These are phyloP conservation scores for Daldinia caldariorum DNA, from an alignment of 495 filamentous ascomycete species.

Conservation along the genomic window DNA sequence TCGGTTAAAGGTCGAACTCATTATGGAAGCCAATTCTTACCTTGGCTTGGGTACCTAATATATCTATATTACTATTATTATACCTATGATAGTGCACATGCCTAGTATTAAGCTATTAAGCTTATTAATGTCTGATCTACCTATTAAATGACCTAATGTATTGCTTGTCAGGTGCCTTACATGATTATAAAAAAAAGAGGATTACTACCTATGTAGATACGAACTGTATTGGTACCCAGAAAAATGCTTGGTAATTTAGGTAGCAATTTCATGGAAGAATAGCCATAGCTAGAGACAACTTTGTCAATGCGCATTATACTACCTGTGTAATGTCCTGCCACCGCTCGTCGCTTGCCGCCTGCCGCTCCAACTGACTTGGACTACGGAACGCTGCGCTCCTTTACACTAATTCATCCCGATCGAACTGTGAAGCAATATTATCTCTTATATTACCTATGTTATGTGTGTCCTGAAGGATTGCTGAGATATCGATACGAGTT, in stretches of 20 bases:
- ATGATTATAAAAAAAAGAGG: not conserved
- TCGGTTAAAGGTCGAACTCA: slow-evolving; percentile 13
- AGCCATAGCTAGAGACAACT: slow-evolving; percentile 4
- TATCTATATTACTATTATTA: not conserved
- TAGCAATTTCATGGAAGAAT: not conserved
- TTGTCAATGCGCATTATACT: not conserved
- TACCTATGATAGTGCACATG: not conserved
- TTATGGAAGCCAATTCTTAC: slow-evolving; percentile 3
- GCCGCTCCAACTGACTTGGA: slow-evolving; percentile 15
- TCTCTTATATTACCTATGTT: slow-evolving; percentile 6
- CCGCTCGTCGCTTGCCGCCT: slow-evolving; percentile 25
- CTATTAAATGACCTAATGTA: not conserved
- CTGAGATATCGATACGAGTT: slow-evolving; percentile 1
- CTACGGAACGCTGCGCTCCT: slow-evolving; percentile 15
- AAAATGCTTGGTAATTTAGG: not conserved
- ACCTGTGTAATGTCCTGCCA: slow-evolving; percentile 13
- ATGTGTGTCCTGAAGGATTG: slow-evolving; percentile 28
- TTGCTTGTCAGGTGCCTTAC: not conserved
- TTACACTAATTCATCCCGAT: slow-evolving; percentile 5
- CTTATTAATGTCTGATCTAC: not conserved
- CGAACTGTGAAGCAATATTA: slow-evolving; percentile 3
- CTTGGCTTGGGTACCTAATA: not conserved
- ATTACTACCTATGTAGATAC: no score
- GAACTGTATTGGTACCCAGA: no score
- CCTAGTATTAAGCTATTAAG: no score